Base-by-base conservation (phyloP, 2,329 filamentous ascomycete species). In the Falciphora oryzae region DNA sequence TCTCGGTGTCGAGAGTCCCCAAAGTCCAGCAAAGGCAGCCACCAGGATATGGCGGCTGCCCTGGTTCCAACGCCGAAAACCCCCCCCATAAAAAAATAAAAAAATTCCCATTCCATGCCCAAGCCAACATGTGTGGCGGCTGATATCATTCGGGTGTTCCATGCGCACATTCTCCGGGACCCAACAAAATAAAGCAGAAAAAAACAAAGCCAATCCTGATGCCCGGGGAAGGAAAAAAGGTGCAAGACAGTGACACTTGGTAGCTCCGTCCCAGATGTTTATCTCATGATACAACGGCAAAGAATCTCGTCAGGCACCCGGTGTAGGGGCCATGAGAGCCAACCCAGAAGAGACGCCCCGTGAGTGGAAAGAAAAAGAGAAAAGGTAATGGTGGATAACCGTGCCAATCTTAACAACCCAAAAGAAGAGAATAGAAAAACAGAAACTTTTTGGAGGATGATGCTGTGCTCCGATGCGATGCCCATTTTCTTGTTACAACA, bases 401-500 rank as follows among this genome's bases (percentile, higher is more conserved):
- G 16, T 50, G 22, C 38, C 38, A 50, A 50, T 50, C 38, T 50
- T 50, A 8, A 50, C 16, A 50, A 50, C 38, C 38, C 38, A 10
- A 35, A 35, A 50, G 38, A 50, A 50, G 38, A 50, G 38, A 50
- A 50, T 50, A 50, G 38, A 50, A 50, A 50, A 50, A 50, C 38
- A 50, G 38, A 67, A 67, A 68, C 67, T 67, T 72, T 72, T 72
- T 70, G 22, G 58, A 29, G 14, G 25, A 71, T 70, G 66, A 71
- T 71, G 70, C 69, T 71, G 67, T 70, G 69, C 70, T 72, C 70
- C 71, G 65, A 67, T 69, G 68, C 67, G 68, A 71, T 71, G 67
- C 58, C 67, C 65, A 65, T 67, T 64, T 69, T 70, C 69, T 69
- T 70, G 70, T 67, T 72, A 70, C 68, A 71, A 70, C 67, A 70